These are phyloP conservation scores for Aureobasidium uvarum DNA, from an alignment of 2,329 filamentous ascomycete genomes.

Conservation along the genomic window DNA sequence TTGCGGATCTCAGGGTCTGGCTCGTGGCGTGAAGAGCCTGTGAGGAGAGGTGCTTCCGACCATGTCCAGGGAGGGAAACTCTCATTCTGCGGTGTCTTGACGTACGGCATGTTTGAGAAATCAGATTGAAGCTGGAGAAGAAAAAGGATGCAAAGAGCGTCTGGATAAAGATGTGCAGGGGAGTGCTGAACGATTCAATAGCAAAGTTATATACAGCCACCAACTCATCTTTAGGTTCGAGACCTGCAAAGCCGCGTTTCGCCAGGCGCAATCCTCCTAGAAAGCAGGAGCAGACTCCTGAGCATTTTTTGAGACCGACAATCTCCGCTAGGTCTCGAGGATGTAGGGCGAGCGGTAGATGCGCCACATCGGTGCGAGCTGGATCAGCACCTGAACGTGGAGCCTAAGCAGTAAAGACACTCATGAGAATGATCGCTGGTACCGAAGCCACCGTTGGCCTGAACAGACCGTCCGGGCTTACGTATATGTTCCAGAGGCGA, in stretches of 20 bases:
- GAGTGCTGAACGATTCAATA: neutral
- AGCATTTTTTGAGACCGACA: neutral
- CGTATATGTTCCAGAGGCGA: neutral
- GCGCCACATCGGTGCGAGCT: neutral
- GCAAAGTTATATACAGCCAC: neutral
- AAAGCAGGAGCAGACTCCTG: neutral
- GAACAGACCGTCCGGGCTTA: neutral
- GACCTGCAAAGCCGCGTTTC: neutral
- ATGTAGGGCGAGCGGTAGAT: neutral
- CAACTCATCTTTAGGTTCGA: neutral
- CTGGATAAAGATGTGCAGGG: neutral
- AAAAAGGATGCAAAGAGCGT: neutral
- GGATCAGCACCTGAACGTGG: neutral
- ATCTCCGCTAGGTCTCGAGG: neutral
- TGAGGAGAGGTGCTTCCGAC: constrained; percentile 68
- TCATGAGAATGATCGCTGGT: neutral
- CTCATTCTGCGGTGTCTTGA: constrained; percentile 2
- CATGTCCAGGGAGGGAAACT: constrained; percentile 49
- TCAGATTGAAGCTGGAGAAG: neutral
- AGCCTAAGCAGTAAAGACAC: neutral
- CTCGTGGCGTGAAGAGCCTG: constrained; percentile 67
- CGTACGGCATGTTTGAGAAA: neutral
- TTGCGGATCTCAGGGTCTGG: constrained; percentile 68
- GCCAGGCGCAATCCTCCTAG: neutral
- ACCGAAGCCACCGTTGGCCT: neutral